Evolutionary conservation across 345 rosid genomes (phyloP), one percentile per base, ranked within the genome.

Genomic region (Populus tremula): DNA sequence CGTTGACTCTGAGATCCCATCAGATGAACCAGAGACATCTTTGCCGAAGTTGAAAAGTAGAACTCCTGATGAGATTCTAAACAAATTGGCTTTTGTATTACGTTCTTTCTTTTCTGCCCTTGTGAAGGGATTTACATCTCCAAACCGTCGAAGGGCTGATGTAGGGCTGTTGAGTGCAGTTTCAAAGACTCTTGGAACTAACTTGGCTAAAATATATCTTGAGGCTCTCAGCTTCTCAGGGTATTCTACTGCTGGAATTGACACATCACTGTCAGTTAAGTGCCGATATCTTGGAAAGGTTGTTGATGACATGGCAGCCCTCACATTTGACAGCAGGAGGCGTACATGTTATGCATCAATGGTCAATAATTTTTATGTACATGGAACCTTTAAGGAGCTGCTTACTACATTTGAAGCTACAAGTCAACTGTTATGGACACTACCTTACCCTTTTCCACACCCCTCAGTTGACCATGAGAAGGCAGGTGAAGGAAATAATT

Each of bases 351-450:
- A 89, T 81, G 84, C 98, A 66, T 82, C 90, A 83, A 95, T 95
- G 94, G 87, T 95, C 63, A 93, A 95, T 84, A 93, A 92, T 74
- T 93, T 95, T 75, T 93, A 95, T 82, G 99, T 92, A 64, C 92
- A 92, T 83, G 99, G 91, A 77, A 91, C 99, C 63, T 93, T 95
- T 62, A 95, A 82, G 88, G 94, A 95, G 82, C 86, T 95, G 73
- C 92, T 95, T 21, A 91, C 93, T 70, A 95, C 99, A 62, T 95
- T 95, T 86, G 98, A 91, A 85, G 99, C 98, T 62, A 95, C 99
- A 17, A 93, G 97, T 80, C 97, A 91, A 83, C 79, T 93, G 84
- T 85, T 93, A 61, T 95, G 99, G 99, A 86, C 91, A 5, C 81
- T 84, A 6, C 98, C 99, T 0, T 83, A 78, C 77, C 84, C 92